Evolutionary conservation across 169 alveolate genomes (phyloP), one percentile per base, ranked within the genome.

Genomic region (Plasmodium knowlesi): DNA sequence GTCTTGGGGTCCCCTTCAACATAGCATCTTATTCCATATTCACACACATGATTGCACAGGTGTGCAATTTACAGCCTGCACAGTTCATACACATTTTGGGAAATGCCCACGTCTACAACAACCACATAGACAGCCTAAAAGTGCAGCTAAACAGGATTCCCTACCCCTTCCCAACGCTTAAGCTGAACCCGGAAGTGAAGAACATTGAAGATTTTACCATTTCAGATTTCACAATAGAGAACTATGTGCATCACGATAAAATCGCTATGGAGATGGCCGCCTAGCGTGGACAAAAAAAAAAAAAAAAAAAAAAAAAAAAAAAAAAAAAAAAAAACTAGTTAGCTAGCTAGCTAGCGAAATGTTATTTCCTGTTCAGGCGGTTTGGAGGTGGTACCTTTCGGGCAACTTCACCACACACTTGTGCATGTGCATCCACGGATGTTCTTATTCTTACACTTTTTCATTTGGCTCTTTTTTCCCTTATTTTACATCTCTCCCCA

Each of bases 1-100:
- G 99, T 32, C 96, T 99, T 41, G 99, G 99, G 37, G 99, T 98
- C 1, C 99, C 99, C 22, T 99, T 99, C 96, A 99, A 99, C 94
- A 98, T 99, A 73, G 99, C 99, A 5, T 96, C 99, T 70, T 99
- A 99, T 95, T 95, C 99, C n/a, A 96, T 99, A 14, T 95, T 99
- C 54, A 98, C 99, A 67, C 97, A 97, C 86, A 98, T 99, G 99
- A 84, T 99, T 5, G 99, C 99, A 0, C 99, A 99, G 84, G 99
- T 98, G 25, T 83, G 97, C 71, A 82, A 89, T 39, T 78, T 86
- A 25, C 82, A 96, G 83, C 98, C 98, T 28, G 99, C 99, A 39
- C 99, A 98, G 85, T 98, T 99, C 89, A 96, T 98, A 32, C 99
- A 98, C 95, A 96, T 96, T 82, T 93, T 99, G 70, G 99, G 99